A percentile compares a stretch with the other conserved stretches of the same genome.
phyloP scores from a whole-genome alignment of 176 grass and related monocot species.

The Alopecurus myosuroides region DNA sequence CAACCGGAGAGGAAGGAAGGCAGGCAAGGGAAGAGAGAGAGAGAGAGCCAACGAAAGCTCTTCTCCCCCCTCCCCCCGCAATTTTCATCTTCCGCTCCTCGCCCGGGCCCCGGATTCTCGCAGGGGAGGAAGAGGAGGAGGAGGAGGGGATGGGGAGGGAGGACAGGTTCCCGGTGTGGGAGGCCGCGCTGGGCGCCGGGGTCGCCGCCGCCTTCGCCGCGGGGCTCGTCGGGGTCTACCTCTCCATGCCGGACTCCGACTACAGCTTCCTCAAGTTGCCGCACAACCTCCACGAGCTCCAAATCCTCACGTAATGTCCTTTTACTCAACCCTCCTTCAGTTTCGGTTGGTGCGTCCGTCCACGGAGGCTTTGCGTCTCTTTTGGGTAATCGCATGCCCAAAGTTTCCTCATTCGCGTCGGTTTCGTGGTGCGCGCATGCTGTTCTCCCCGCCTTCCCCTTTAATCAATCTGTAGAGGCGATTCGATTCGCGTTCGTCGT shows the following conservation, averaged over 20 bases:
- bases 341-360: slow-evolving; percentile 11
- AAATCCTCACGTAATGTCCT: slow-evolving; percentile 61
- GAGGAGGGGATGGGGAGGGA: slow-evolving; percentile 50
- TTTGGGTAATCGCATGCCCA: not conserved
- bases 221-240: slow-evolving; percentile 72
- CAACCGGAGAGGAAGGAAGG: slow-evolving; percentile 2
- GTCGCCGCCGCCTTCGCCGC: slow-evolving; percentile 61
- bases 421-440: not conserved
- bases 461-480: not conserved
- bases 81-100: slow-evolving; percentile 22
- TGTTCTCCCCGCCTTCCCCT: not conserved
- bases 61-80: slow-evolving; percentile 12
- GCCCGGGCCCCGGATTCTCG: slow-evolving; percentile 22
- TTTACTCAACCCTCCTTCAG: not conserved
- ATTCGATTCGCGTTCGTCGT: not conserved
- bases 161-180: slow-evolving; percentile 63
- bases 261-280: slow-evolving; percentile 72
- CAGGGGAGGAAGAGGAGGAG: not conserved
- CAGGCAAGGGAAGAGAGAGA: slow-evolving; percentile 21
- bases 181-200: slow-evolving; percentile 55
- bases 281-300: slow-evolving; percentile 66
- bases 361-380: not conserved
- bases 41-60: slow-evolving; percentile 37
- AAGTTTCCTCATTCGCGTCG: slow-evolving; percentile 4
- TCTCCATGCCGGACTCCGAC: slow-evolving; percentile 84